These are phyloP conservation scores for Aphanomyces astaci DNA, from an alignment of 352 stramenopile species.

Conservation along the genomic window DNA sequence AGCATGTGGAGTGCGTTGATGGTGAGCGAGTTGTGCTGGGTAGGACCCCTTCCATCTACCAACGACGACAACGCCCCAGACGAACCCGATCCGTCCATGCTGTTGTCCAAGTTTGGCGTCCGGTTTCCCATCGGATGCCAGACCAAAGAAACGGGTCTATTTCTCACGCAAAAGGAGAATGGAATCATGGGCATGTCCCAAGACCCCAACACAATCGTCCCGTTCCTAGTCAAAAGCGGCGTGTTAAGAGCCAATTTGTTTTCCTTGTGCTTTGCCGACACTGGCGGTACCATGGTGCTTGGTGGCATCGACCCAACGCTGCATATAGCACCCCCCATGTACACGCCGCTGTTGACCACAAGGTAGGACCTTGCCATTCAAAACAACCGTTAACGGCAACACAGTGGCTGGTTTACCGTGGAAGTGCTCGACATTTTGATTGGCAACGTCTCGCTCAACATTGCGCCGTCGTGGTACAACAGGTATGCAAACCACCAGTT, in stretches of 20 bases:
- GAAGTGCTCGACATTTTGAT: constrained; percentile 70
- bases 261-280: constrained; percentile 64
- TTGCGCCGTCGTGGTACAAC: constrained; percentile 41
- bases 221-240: constrained; percentile 53
- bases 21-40: constrained; percentile 71
- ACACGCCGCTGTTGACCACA: constrained; percentile 48
- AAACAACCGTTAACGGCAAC: neutral
- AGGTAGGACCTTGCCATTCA: constrained; percentile 6
- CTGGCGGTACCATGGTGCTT: constrained; percentile 66
- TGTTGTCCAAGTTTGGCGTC: constrained; percentile 58
- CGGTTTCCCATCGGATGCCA: constrained; percentile 73
- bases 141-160: constrained; percentile 70
- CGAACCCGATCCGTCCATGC: constrained; percentile 34
- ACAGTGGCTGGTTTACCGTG: constrained; percentile 66
- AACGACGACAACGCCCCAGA: constrained; percentile 40
- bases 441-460: constrained; percentile 42
- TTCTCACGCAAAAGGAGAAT: constrained; percentile 83
- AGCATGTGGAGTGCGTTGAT: constrained; percentile 81
- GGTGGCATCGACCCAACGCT: constrained; percentile 70
- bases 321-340: constrained; percentile 50
- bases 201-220: constrained; percentile 52
- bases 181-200: constrained; percentile 84
- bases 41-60: constrained; percentile 29
- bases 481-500: too few relatives aligned
- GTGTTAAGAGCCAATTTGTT: constrained; percentile 61